Percentiles rank a stretch among this genome's conserved stretches.
These are phyloP conservation scores for Incumbomyces delicatus DNA, from an alignment of 2,329 filamentous ascomycete genomes.

Conservation along the genomic window DNA sequence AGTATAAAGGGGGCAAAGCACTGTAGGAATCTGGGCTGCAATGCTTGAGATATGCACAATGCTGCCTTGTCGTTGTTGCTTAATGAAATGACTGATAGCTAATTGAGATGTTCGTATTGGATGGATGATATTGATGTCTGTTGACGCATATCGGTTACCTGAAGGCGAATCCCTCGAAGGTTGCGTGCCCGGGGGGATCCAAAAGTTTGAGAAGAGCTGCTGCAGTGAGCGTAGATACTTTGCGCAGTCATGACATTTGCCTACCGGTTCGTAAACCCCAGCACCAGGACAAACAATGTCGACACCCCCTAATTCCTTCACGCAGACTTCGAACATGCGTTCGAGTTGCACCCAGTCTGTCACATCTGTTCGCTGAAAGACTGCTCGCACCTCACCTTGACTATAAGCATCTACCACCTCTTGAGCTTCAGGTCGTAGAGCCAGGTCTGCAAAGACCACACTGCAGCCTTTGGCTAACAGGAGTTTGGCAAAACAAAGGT, in stretches of 20 bases:
- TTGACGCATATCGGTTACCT: conserved; percentile 32
- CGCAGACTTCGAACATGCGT: conserved; percentile 39
- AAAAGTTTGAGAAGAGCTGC: conserved; percentile 37
- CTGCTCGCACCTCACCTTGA: conserved; percentile 22
- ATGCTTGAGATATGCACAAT: conserved; percentile 41
- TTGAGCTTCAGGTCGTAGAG: conserved; percentile 34
- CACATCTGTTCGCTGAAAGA: conserved; percentile 39
- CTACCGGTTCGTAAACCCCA: conserved; percentile 29
- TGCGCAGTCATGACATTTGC: neutral
- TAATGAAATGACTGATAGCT: conserved; percentile 39
- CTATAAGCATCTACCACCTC: conserved; percentile 30
- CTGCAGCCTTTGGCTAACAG: conserved; percentile 35
- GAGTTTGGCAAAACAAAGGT: conserved; percentile 32
- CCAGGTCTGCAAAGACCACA: conserved; percentile 36
- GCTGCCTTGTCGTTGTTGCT: conserved; percentile 26
- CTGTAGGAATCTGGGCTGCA: conserved; percentile 31
- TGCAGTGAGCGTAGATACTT: neutral
- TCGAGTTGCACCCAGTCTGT: conserved; percentile 40
- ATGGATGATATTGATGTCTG: conserved; percentile 44
- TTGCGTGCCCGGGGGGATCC: conserved; percentile 34
- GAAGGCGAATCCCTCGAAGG: conserved; percentile 31
- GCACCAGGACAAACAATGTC: conserved; percentile 39
- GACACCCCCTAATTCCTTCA: conserved; percentile 38
- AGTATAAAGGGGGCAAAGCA: conserved; percentile 38
- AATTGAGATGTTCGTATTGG: conserved; percentile 43